Percentiles rank a stretch among this genome's conserved stretches.
phyloP scores from a whole-genome alignment of 2,329 filamentous ascomycete species.

The Coniochaeta prunicola region DNA sequence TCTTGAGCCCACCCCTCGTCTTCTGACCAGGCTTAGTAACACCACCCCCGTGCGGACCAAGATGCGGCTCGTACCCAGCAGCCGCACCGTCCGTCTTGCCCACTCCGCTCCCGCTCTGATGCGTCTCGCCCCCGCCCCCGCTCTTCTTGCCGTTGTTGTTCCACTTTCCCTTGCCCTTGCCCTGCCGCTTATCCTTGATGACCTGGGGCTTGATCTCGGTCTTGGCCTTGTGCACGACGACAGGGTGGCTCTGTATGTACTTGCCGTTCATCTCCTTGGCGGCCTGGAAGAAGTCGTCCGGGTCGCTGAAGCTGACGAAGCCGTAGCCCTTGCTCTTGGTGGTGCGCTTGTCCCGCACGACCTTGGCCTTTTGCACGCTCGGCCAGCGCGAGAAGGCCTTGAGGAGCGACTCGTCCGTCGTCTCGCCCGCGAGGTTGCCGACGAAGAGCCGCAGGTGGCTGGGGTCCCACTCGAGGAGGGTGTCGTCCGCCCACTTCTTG shows the following conservation, averaged over 20 bases:
- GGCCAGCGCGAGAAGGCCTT: slow-evolving; percentile 89
- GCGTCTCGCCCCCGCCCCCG: slow-evolving; percentile 13
- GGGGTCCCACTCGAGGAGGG: slow-evolving; percentile 92
- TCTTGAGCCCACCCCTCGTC: slow-evolving; percentile 58
- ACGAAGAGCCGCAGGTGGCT: slow-evolving; percentile 92
- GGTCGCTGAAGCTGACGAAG: slow-evolving; percentile 91
- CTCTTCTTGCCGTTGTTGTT: slow-evolving; percentile 24
- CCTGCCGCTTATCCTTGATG: slow-evolving; percentile 51
- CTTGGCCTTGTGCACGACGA: slow-evolving; percentile 77
- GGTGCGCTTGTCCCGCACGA: slow-evolving; percentile 90
- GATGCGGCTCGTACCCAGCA: slow-evolving; percentile 38
- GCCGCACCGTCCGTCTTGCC: slow-evolving; percentile 20
- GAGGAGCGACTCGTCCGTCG: slow-evolving; percentile 88
- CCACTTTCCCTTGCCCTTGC: slow-evolving; percentile 40
- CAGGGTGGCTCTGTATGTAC: slow-evolving; percentile 96
- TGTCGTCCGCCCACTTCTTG: slow-evolving; percentile 83
- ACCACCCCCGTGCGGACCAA: slow-evolving; percentile 44
- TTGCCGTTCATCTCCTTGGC: slow-evolving; percentile 98
- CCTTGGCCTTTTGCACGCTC: slow-evolving; percentile 85
- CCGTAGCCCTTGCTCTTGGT: slow-evolving; percentile 95
- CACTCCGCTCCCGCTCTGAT: slow-evolving; percentile 23
- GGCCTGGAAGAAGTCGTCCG: slow-evolving; percentile 93
- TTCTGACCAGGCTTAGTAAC: slow-evolving; percentile 57
- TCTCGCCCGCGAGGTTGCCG: slow-evolving; percentile 93
- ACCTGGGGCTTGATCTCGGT: slow-evolving; percentile 80